phyloP scores from a whole-genome alignment of 202 grass and related monocot species.

The Carex arenaria region DNA sequence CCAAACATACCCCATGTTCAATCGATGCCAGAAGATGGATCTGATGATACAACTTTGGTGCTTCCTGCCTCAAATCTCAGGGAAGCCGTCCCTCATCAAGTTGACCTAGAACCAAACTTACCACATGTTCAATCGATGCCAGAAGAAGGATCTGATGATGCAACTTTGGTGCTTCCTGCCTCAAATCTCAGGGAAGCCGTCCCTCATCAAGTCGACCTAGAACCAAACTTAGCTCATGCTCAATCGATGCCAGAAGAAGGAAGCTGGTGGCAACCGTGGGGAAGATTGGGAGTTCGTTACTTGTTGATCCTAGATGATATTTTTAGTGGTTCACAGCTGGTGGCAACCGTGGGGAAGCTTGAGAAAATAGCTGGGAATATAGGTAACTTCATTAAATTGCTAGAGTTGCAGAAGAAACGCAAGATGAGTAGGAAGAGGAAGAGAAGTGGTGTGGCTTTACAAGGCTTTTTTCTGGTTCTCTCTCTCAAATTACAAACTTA shows the following conservation, averaged over 20 bases:
- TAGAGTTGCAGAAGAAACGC: neutral
- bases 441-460: neutral
- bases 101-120: too few relatives aligned
- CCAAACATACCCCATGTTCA: too few relatives aligned
- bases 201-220: neutral
- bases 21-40: too few relatives aligned
- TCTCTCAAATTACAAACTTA: neutral
- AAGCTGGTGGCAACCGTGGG: too few relatives aligned
- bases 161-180: neutral
- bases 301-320: too few relatives aligned
- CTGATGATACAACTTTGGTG: too few relatives aligned
- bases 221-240: slow-evolving; percentile 12
- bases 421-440: neutral
- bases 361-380: neutral
- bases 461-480: neutral
- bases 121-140: neutral
- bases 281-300: too few relatives aligned
- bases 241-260: too few relatives aligned
- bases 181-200: neutral
- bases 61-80: too few relatives aligned
- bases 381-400: slow-evolving; percentile 21
- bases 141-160: neutral
- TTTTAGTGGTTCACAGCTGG: too few relatives aligned
- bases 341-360: neutral
- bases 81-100: too few relatives aligned